Evolutionary conservation across 2,329 filamentous ascomycete genomes (phyloP), one percentile per base, ranked within the genome.

Genomic region (Pyrenophora graminea): DNA sequence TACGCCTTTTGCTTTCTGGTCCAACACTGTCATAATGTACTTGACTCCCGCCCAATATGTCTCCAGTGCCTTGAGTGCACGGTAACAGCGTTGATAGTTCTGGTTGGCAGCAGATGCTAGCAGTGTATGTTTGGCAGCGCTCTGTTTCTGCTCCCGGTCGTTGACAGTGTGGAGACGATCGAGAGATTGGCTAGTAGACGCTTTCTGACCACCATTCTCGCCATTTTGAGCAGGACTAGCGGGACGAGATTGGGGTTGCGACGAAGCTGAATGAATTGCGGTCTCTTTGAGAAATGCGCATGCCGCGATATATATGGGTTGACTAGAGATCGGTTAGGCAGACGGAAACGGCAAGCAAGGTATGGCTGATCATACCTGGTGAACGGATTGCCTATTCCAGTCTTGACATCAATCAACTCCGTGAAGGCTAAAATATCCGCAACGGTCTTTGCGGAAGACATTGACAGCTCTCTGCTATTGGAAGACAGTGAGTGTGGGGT

Each of bases 391-490:
- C 90, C 90, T 30, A 92, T 87, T 48, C 92, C 90, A 61, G 90
- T 92, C 69, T 90, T 91, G 0, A 89, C 85, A 69, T 95, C 90
- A 44, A 94, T 90, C 8, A 95, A 76, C 66, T 95, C 90, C 0
- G 90, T 89, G 70, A 95, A 95, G 1, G 89, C 87, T 7, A 95
- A 75, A 13, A 96, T 96, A 63, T 96, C 91, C 30, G 90, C 90
- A 53, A 96, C 94, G 0, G 91, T 95, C 76, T 95, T 96, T 10
- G 91, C 91, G 19, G 90, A 93, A 12, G 89, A 92, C 87, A 93
- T 92, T 53, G 89, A 90, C 4, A 85, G 66, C 68, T 94, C 90
- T 48, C 89, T 85, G 58, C 90, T 94, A 66, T 94, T 90, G 0
- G 88, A 84, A 32, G 91, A 84, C 1, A 96, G 79, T 48, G 91